These are phyloP conservation scores for Borovskyia barvae DNA, from an alignment of 208 protist species.

Conservation along the genomic window DNA sequence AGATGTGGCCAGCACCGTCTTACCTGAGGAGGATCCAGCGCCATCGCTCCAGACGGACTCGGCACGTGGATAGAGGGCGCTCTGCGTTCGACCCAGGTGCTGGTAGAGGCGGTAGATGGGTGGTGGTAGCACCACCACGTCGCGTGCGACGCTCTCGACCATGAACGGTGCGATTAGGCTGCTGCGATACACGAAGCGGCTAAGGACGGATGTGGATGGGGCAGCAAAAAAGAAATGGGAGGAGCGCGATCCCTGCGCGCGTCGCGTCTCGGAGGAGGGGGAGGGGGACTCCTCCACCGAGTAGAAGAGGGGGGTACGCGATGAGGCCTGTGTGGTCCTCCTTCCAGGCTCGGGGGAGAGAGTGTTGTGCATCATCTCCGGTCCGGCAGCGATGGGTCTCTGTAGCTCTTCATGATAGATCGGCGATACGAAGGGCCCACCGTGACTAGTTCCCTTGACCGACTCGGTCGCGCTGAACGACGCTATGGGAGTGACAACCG, in stretches of 20 bases:
- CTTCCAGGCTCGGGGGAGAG: too few species aligned
- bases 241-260: background rate
- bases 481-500: too few species aligned
- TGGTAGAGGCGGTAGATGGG: conserved; percentile 18
- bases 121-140: conserved; percentile 10
- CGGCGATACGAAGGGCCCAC: too few species aligned
- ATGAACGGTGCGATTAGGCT: conserved; percentile 10
- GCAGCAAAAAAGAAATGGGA: too few species aligned
- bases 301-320: too few species aligned
- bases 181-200: conserved; percentile 13
- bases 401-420: too few species aligned
- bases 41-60: background rate
- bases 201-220: conserved; percentile 1
- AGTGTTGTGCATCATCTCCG: too few species aligned
- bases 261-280: background rate
- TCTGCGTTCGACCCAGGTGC: background rate
- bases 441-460: too few species aligned
- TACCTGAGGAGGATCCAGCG: background rate
- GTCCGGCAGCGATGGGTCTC: too few species aligned
- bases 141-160: conserved; percentile 4
- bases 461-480: too few species aligned
- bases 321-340: too few species aligned
- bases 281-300: background rate
- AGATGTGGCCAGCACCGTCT: background rate
- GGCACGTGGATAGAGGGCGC: background rate